Base-by-base conservation (phyloP, 140 eudicot species). In the Cichorium intybus region DNA sequence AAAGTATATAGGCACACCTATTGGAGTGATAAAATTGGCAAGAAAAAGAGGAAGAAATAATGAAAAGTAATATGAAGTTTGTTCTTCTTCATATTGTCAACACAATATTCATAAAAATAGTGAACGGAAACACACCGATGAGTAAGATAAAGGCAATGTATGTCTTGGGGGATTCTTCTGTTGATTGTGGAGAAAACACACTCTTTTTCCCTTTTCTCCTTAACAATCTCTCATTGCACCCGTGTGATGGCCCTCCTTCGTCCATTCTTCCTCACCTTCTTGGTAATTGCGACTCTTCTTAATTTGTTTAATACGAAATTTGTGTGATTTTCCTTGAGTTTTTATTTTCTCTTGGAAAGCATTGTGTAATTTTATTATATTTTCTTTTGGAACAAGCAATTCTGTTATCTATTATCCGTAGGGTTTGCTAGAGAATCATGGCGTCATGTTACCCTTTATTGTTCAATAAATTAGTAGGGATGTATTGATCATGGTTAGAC, bases 171-270 rank as follows among this genome's bases (percentile, higher is more conserved):
- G 94, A 85, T 47, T 85, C 94, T 7, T 82, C 86, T 16, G 87
- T 86, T 15, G 95, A 86, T 71, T 86, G 95, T 59, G 95, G 89
- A 46, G 86, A 77, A 28, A 82, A 86, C 82, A 86, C 80, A 26
- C 80, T 82, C 22, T 75, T 82, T 69, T 74, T 82, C 69, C 77
- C 74, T 24, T 68, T 73, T 52, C 75, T 71, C 14, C 89, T 71
- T 33, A 68, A 65, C n/a, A 86, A 77, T 34, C 76, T 69, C 52
- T 86, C 95, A 27, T 59, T 69, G 45, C 69, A 65, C 56, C 89
- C 95, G n/a, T 82, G 95, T 45, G 81, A 87, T 60, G 84, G 80
- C 60, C 84, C 91, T 59, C 73, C 72, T 61, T 33, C 76, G 16
- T 53, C 74, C 60, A 81, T 87, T 46, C 71, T 84, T 68, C 88